Evolutionary conservation across 2,329 filamentous ascomycete genomes (phyloP).

Genomic region (Gremmenia infestans): DNA sequence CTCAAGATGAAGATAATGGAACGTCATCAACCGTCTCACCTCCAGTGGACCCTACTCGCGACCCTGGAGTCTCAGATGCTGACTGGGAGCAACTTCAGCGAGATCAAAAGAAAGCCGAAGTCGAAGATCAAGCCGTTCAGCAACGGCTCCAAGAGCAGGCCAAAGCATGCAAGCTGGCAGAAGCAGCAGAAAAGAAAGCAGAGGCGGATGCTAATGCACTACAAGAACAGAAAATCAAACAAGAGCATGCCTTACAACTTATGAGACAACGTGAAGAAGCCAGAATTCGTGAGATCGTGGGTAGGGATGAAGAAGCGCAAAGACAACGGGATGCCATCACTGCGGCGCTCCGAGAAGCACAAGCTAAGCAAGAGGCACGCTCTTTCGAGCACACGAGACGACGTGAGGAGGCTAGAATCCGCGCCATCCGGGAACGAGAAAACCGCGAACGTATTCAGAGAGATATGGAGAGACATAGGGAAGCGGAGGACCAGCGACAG

Average conservation of each 20-base stretch:
- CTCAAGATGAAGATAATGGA: neutral
- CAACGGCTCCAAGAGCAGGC: conserved; percentile 24
- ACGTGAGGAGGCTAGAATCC: conserved; percentile 27
- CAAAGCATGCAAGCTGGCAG: neutral
- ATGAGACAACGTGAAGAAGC: neutral
- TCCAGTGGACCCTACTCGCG: conserved; percentile 35
- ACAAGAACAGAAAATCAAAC: too few relatives aligned
- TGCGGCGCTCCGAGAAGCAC: conserved; percentile 21
- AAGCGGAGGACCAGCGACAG: conserved; percentile 36
- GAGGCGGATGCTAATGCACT: neutral
- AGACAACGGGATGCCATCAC: neutral
- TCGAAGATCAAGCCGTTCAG: conserved; percentile 1
- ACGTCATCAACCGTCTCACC: conserved; percentile 7
- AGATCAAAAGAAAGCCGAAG: conserved; percentile 37
- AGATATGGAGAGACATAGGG: conserved; percentile 32
- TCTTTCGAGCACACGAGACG: conserved; percentile 15
- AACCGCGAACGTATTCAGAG: conserved; percentile 28
- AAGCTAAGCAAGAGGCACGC: conserved; percentile 11
- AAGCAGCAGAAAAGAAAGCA: neutral
- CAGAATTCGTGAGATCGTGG: conserved; percentile 4
- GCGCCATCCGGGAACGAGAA: conserved; percentile 27
- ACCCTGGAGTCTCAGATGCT: conserved; percentile 53
- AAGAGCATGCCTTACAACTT: too few relatives aligned
- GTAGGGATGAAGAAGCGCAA: conserved; percentile 20
- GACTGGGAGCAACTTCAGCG: conserved; percentile 56